Percentiles rank a stretch among this genome's conserved stretches.
phyloP scores from a whole-genome alignment of 2,329 filamentous ascomycete genomes.

The Aspergillus vadensis region DNA sequence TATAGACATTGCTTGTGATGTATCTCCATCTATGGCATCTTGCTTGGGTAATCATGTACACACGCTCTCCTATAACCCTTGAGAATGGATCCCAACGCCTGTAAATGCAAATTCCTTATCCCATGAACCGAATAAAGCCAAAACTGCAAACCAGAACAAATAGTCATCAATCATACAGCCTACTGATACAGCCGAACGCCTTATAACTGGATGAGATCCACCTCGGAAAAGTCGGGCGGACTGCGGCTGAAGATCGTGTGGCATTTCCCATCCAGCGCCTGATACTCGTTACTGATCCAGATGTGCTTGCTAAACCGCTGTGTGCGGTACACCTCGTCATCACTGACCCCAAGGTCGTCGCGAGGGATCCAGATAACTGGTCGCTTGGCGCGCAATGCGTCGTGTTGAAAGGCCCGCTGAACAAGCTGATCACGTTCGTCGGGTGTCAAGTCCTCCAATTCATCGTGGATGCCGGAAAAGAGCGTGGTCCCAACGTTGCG shows the following conservation, averaged over 20 bases:
- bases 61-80: neutral
- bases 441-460: conserved; percentile 90
- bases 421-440: conserved; percentile 85
- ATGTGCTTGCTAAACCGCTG: conserved; percentile 73
- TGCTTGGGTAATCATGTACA: neutral
- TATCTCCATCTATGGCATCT: neutral
- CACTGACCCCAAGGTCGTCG: conserved; percentile 85
- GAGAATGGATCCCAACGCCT: neutral
- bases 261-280: conserved; percentile 79
- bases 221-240: conserved; percentile 85
- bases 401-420: conserved; percentile 86
- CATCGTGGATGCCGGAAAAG: conserved; percentile 85
- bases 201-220: conserved; percentile 80
- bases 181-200: neutral
- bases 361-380: conserved; percentile 93
- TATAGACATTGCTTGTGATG: neutral
- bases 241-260: conserved; percentile 81
- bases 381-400: conserved; percentile 77
- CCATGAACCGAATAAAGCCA: neutral
- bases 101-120: neutral
- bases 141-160: neutral
- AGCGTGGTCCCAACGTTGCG: conserved; percentile 72
- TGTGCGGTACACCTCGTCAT: conserved; percentile 84
- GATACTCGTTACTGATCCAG: conserved; percentile 93
- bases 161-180: conserved; percentile 2